A percentile compares a stretch with the other conserved stretches of the same genome.
phyloP scores from a whole-genome alignment of 1,139 yeast species.

The Blastobotrys petasosporus region DNA sequence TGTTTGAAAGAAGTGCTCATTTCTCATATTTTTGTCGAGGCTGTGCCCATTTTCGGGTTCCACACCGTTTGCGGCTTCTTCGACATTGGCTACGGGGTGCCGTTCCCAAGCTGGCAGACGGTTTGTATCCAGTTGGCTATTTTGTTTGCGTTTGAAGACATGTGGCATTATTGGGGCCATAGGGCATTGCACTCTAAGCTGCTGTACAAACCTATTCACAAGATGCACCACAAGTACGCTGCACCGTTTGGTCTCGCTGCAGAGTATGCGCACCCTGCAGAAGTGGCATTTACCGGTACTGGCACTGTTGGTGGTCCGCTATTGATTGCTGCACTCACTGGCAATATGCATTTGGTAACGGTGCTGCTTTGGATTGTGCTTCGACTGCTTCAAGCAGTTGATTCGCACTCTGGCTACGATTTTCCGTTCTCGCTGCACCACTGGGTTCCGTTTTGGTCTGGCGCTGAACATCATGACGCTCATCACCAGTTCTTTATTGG shows the following conservation, averaged over 20 bases:
- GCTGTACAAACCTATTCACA: slow-evolving; percentile 85
- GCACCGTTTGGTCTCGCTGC: slow-evolving; percentile 97
- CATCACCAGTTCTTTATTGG: slow-evolving; percentile 94
- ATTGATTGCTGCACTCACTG: slow-evolving; percentile 56
- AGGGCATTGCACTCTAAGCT: slow-evolving; percentile 79
- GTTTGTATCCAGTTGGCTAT: slow-evolving; percentile 60
- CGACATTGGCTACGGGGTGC: slow-evolving; percentile 74
- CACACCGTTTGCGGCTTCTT: slow-evolving; percentile 80
- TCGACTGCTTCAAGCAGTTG: slow-evolving; percentile 89
- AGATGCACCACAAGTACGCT: slow-evolving; percentile 93
- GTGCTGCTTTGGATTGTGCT: slow-evolving; percentile 81
- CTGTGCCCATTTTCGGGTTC: slow-evolving; percentile 92
- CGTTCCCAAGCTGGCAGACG: slow-evolving; percentile 75
- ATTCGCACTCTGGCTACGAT: slow-evolving; percentile 94
- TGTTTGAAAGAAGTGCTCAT: slow-evolving; percentile 78
- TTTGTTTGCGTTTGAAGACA: slow-evolving; percentile 81
- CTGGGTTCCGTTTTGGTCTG: slow-evolving; percentile 93
- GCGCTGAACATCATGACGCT: slow-evolving; percentile 96
- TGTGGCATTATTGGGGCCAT: slow-evolving; percentile 96
- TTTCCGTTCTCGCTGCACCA: slow-evolving; percentile 94
- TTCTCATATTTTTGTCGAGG: slow-evolving; percentile 86
- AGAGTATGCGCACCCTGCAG: slow-evolving; percentile 93
- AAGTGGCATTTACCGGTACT: slow-evolving; percentile 81
- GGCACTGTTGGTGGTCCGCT: slow-evolving; percentile 96
- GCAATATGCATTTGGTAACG: slow-evolving; percentile 74